These are phyloP conservation scores for Warburgia ugandensis DNA, from an alignment of 164 flowering plant genomes.

Conservation along the genomic window DNA sequence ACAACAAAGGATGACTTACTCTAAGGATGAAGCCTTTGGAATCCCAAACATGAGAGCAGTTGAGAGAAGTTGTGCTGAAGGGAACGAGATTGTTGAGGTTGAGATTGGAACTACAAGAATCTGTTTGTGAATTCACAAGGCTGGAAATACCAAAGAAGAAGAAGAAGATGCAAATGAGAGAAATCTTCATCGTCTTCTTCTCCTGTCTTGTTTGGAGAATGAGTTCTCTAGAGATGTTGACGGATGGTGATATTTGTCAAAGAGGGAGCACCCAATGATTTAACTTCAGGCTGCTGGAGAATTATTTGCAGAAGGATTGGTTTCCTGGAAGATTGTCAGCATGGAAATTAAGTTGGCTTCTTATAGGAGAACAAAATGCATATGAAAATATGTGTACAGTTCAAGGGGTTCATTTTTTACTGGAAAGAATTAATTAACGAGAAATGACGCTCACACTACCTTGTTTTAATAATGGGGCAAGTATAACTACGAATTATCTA, in stretches of 20 bases:
- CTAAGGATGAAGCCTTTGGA: constrained; percentile 31
- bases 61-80: constrained; percentile 18
- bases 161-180: constrained; percentile 3
- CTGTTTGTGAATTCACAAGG: constrained; percentile 19
- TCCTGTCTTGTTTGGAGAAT: background rate
- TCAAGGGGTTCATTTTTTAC: too few relatives aligned
- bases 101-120: constrained; percentile 25
- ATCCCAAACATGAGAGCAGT: constrained; percentile 32
- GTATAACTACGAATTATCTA: too few relatives aligned
- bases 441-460: too few relatives aligned
- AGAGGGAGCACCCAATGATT: too few relatives aligned
- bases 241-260: constrained; percentile 2
- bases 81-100: constrained; percentile 17
- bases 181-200: constrained; percentile 11
- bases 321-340: too few relatives aligned
- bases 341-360: too few relatives aligned
- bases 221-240: background rate
- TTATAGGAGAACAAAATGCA: too few relatives aligned
- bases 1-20: constrained; percentile 18
- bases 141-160: constrained; percentile 4
- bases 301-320: too few relatives aligned
- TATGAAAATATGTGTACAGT: too few relatives aligned
- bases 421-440: too few relatives aligned
- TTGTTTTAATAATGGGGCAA: too few relatives aligned
- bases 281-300: too few relatives aligned